Evolutionary conservation across 768 basidiomycete genomes (phyloP), one percentile per base, ranked within the genome.

Genomic region (Ramaria sp.): DNA sequence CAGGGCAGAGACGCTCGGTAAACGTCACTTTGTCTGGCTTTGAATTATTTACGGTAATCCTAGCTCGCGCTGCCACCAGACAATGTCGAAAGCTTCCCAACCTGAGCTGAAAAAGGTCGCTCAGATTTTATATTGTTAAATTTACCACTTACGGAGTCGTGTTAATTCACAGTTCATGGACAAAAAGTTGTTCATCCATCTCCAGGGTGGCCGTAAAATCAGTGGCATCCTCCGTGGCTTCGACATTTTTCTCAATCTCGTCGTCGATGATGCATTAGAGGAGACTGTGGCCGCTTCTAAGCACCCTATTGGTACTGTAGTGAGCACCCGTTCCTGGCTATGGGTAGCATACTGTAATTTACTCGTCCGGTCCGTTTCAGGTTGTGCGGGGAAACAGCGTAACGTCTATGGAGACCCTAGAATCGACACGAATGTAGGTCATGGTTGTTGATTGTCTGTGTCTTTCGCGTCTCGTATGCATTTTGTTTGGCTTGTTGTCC

Each of bases 71-170:
- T 32, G 34, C 48, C 15, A 32, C 30, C 28, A 59, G 62, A 71
- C 58, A 66, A 89, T 93, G 90, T 91, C 90, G 39, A 91, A 92
- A 75, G 88, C 91, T 62, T 90, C 92, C 43, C 91, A 96, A 69
- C 95, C 95, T 57, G 95, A 98, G 68, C 78, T 98, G 57, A 98
- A 96, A 79, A 98, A 95, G 83, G 95, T 93, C n/a, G n/a, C 8
- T 15, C 42, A 43, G 57, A 42, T n/a, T 48, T 56, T 25, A 10
- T 20, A 42, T 61, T 41, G 52, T 42, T 49, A 22, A 10, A 16
- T 22, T 37, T 37, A 7, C 36, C 16, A n/a, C 51, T 55, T 34
- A 61, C 52, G 8, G 37, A n/a, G 9, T 41, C 38, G 37, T 44
- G 57, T 39, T 30, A 34, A 30, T 22, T 16, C 30, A 43, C 67